Conservation (phyloP, 2,329 filamentous ascomycete genomes). For the Botryotinia calthae region DNA sequence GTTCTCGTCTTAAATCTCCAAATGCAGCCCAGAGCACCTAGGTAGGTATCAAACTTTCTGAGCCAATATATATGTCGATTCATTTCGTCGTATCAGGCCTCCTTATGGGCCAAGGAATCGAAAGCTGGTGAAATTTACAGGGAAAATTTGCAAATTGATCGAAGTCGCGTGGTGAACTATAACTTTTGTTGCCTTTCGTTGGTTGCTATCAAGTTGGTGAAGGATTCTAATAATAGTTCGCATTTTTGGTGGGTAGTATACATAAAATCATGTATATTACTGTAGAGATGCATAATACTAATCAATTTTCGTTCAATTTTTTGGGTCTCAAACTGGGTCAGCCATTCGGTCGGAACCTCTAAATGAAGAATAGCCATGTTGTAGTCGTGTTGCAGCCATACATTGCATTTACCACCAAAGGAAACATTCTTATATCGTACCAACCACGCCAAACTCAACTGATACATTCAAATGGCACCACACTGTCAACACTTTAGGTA, state of each 20-base stretch:
- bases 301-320: not conserved
- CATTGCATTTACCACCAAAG: not conserved
- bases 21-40: not conserved
- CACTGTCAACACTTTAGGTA: not conserved
- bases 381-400: not conserved
- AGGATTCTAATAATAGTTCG: slow-evolving; percentile 10
- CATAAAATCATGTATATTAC: not conserved
- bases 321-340: slow-evolving; percentile 12
- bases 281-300: not conserved
- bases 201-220: slow-evolving; percentile 1
- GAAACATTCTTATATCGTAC: not conserved
- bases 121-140: slow-evolving; percentile 7
- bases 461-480: not conserved
- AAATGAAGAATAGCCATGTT: slow-evolving; percentile 1
- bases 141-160: not conserved
- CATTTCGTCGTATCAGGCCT: slow-evolving; percentile 3
- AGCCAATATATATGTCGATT: not conserved
- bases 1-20: not conserved
- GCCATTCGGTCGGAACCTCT: slow-evolving; percentile 15
- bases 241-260: not conserved
- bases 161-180: not conserved
- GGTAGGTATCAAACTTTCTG: not conserved
- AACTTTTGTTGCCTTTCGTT: not conserved
- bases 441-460: not conserved
- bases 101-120: not conserved